A percentile compares a stretch with the other conserved stretches of the same genome.
These are phyloP conservation scores for Saccharomycopsis schoenii DNA, from an alignment of 805 yeast genomes.

Conservation along the genomic window DNA sequence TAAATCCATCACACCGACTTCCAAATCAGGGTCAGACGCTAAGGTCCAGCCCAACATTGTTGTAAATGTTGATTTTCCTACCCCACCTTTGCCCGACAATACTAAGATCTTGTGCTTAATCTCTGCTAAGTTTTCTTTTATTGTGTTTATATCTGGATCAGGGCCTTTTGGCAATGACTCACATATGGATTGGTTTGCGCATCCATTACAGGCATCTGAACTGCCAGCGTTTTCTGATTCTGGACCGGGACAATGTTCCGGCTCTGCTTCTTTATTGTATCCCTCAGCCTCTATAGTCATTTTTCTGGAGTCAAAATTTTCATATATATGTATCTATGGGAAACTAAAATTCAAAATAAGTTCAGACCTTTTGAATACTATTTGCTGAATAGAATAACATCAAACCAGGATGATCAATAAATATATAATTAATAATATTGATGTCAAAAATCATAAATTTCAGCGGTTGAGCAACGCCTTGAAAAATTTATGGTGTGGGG, in stretches of 20 bases:
- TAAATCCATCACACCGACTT: constrained; percentile 93
- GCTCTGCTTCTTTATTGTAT: constrained; percentile 39
- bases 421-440: not conserved
- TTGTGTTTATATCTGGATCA: constrained; percentile 81
- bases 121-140: constrained; percentile 53
- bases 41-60: constrained; percentile 96
- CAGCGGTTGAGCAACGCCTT: too few relatives aligned
- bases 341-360: not conserved
- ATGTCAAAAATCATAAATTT: not conserved
- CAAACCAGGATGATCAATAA: too few relatives aligned
- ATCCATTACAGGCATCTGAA: constrained; percentile 88
- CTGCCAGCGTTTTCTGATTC: constrained; percentile 90
- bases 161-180: constrained; percentile 87
- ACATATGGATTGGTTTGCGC: constrained; percentile 90
- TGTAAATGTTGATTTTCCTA: constrained; percentile 82
- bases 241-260: constrained; percentile 98
- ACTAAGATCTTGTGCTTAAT: constrained; percentile 72
- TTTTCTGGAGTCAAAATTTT: not conserved
- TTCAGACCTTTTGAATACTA: too few relatives aligned
- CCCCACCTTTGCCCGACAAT: constrained; percentile 64
- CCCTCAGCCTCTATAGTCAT: constrained; percentile 3
- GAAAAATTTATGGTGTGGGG: too few relatives aligned
- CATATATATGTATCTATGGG: not conserved
- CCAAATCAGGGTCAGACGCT: constrained; percentile 62
- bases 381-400: too few relatives aligned